Base-by-base conservation (phyloP, 2,329 filamentous ascomycete species). In the Aureobasidium melanogenum region DNA sequence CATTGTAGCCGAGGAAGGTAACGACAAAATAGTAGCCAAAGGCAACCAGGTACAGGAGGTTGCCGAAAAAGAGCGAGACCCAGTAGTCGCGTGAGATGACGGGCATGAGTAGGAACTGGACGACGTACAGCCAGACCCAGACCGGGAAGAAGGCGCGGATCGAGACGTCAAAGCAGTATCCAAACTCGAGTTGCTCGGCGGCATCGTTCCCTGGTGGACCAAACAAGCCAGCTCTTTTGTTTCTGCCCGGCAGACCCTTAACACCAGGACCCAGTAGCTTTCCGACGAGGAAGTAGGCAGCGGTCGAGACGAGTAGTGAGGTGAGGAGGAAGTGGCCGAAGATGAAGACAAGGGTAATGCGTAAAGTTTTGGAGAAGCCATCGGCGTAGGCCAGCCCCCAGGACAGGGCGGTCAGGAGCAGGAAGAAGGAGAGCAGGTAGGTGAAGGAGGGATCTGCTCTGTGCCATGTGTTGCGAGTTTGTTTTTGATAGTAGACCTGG, bases 391-490 rank as follows among this genome's bases (percentile, higher is more conserved):
- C 79, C 52, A 87, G 76, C 30, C 84, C 84, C 85, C 85, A 88
- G 10, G 77, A 77, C 38, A 81, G 69, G 22, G 77, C 77, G 5
- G 78, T 80, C 52, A 81, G 71, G 52, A 79, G 72, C 19, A 80
- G 80, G 75, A 88, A 87, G 74, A 86, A 83, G 64, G 83, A 84
- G 64, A 88, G 80, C 22, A 88, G 81, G 71, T 88, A 87, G 65
- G 85, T 85, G 70, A 88, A 88, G 24, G 85, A 86, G 2, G 85
- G 85, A 67, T 88, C 85, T 38, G 85, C 83, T 60, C 84, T 82
- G 69, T 88, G 85, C 80, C 85, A 88, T 64, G 84, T 86, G 70
- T 87, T 87, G 72, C 87, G 86, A 41, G 85, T 87, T 80, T 88
- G 71, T 69, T 73, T 73, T 74, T 88, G 84, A 69, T 88, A 87